These are phyloP conservation scores for Aureobasidium lini DNA, from an alignment of 2,329 filamentous ascomycete genomes.

Conservation along the genomic window DNA sequence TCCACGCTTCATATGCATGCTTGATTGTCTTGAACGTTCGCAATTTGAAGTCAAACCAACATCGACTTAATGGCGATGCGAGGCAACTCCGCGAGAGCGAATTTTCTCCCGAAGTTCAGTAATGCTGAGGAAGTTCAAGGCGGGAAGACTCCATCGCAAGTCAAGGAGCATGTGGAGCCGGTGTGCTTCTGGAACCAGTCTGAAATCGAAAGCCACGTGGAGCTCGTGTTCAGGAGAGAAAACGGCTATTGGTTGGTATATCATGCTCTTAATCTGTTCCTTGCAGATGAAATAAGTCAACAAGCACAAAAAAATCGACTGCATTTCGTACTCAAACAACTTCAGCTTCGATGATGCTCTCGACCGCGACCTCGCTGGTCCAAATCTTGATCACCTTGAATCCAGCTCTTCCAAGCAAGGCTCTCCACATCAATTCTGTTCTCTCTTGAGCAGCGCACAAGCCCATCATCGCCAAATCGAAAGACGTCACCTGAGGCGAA, in stretches of 20 bases:
- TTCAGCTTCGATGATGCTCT: neutral
- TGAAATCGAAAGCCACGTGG: no score
- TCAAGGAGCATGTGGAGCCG: no score
- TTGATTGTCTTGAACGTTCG: neutral
- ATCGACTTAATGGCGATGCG: neutral
- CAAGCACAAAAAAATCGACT: no score
- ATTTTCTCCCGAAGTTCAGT: no score
- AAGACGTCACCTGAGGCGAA: neutral
- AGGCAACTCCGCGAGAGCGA: no score
- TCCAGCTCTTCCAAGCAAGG: constrained; percentile 27
- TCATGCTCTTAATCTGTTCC: no score
- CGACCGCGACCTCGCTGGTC: constrained; percentile 1
- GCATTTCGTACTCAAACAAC: neutral
- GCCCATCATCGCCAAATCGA: constrained; percentile 35
- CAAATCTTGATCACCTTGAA: constrained; percentile 31
- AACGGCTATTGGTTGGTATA: no score
- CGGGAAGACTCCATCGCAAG: no score
- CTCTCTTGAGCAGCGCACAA: constrained; percentile 29
- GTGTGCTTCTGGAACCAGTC: no score
- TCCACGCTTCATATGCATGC: neutral
- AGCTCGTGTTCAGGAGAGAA: no score
- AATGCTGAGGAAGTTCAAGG: no score
- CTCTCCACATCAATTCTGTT: constrained; percentile 31
- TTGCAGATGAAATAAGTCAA: no score
- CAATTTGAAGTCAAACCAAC: neutral